Conservation (phyloP, 495 filamentous ascomycete species). For the Articulospora tetracladia region DNA sequence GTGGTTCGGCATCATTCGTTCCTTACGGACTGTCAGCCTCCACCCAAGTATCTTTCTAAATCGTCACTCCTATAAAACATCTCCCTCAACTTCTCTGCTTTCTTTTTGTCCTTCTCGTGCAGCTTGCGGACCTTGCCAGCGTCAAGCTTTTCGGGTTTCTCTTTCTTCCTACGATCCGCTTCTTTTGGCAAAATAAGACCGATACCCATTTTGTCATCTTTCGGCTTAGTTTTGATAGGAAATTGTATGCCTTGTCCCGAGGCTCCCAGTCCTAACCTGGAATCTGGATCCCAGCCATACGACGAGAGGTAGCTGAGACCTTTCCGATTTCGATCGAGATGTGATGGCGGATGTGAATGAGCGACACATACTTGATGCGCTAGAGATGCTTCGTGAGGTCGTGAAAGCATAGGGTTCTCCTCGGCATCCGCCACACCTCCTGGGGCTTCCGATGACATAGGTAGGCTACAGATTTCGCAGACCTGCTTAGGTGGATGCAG, state of each 20-base stretch:
- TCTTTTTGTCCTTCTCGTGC: slow-evolving; percentile 56
- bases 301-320: slow-evolving; percentile 72
- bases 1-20: not conserved
- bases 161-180: slow-evolving; percentile 36
- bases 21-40: slow-evolving; percentile 5
- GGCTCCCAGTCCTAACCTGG: slow-evolving; percentile 66
- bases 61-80: slow-evolving; percentile 68
- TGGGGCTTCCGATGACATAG: slow-evolving; percentile 31
- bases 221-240: slow-evolving; percentile 69
- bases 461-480: slow-evolving; percentile 60
- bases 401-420: slow-evolving; percentile 6
- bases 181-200: slow-evolving; percentile 45
- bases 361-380: slow-evolving; percentile 77
- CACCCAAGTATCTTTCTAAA: slow-evolving; percentile 68
- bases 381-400: slow-evolving; percentile 65
- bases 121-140: slow-evolving; percentile 64
- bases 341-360: slow-evolving; percentile 82
- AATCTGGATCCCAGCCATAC: slow-evolving; percentile 88
- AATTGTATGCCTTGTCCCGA: slow-evolving; percentile 67
- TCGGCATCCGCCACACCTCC: not conserved
- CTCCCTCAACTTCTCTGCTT: slow-evolving; percentile 55
- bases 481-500: slow-evolving; percentile 2
- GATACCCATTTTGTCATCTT: slow-evolving; percentile 72
- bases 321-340: slow-evolving; percentile 71
- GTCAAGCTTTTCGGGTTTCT: slow-evolving; percentile 58